Evolutionary conservation across 495 filamentous ascomycete genomes (phyloP).

Genomic region (Daldinia vernicosa): DNA sequence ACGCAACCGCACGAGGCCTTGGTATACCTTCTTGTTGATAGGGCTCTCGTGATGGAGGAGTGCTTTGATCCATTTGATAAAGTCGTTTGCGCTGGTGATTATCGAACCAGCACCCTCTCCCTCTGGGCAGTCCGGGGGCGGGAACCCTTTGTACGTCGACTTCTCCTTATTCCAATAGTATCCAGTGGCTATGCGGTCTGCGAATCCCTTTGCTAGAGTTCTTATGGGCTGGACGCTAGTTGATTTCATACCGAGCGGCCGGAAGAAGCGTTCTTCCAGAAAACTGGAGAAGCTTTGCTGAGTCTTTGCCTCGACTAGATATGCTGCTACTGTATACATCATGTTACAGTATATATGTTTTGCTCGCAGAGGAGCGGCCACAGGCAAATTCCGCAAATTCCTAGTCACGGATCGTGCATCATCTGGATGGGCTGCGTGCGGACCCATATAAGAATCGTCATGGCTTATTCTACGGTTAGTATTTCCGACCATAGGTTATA

Average conservation of each 20-base stretch:
- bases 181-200: constrained; percentile 48
- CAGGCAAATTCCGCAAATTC: constrained; percentile 53
- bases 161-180: constrained; percentile 35
- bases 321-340: constrained; percentile 56
- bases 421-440: constrained; percentile 30
- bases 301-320: constrained; percentile 53
- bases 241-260: constrained; percentile 55
- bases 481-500: background rate
- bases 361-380: constrained; percentile 51
- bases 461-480: constrained; percentile 22
- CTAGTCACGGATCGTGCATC: constrained; percentile 49
- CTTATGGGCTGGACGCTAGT: constrained; percentile 53
- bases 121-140: background rate
- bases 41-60: constrained; percentile 22
- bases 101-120: constrained; percentile 2
- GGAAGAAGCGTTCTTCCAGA: constrained; percentile 54
- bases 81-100: constrained; percentile 56
- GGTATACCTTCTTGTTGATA: background rate
- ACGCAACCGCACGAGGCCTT: background rate
- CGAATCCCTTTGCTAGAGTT: constrained; percentile 41
- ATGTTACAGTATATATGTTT: constrained; percentile 56
- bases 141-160: constrained; percentile 8
- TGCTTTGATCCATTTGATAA: constrained; percentile 57
- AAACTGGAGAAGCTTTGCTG: constrained; percentile 53
- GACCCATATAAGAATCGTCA: constrained; percentile 25